Base-by-base conservation (phyloP, 2,329 filamentous ascomycete genomes). In the Stachybotrys chlorohalonatus region DNA sequence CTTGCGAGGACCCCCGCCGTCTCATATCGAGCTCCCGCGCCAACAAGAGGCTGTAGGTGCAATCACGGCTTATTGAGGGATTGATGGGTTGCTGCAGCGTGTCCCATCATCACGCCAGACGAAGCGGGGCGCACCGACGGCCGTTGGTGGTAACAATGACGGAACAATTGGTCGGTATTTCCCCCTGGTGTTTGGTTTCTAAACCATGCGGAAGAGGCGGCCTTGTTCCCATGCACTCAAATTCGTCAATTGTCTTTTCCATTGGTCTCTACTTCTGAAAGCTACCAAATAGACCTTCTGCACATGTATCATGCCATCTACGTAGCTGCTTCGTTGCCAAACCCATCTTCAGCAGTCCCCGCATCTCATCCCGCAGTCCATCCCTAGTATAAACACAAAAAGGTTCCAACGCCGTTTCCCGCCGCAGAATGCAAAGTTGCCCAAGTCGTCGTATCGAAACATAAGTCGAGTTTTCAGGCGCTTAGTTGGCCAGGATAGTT, bases 401-500 rank as follows among this genome's bases (percentile, higher is more conserved):
- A 47, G n/a, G 16, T 11, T 51, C 31, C 13, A 51, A 51, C 49
- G 49, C 49, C 49, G 31, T 42, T n/a, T 36, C 49, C 48, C 30
- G 49, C 32, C 49, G 49, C 31, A 51, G n/a, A 51, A 51, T 36
- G 30, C 13, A 13, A 51, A 51, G 17, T 47, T n/a, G 46, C 46
- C 16, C 46, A 42, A 51, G 15, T 51, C 30, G 16, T 32, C 31
- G 49, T 39, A 36, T 11, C 15, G 16, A 36, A 36, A 51, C 49
- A 51, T 36, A 15, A 32, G 49, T 9, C 39, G 24, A 11, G 48
- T 8, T 15, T 55, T 53, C 30, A 47, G 49, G 48, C 71, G 53
- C 58, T 64, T 81, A 94, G 76, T 93, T 93, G 71, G 89, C 88
- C 62, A 94, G 85, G 68, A 94, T 91, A 53, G 89, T 93, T 66